Conservation (phyloP, 164 flowering plant species). For the Magnolia kwangsiensis region DNA sequence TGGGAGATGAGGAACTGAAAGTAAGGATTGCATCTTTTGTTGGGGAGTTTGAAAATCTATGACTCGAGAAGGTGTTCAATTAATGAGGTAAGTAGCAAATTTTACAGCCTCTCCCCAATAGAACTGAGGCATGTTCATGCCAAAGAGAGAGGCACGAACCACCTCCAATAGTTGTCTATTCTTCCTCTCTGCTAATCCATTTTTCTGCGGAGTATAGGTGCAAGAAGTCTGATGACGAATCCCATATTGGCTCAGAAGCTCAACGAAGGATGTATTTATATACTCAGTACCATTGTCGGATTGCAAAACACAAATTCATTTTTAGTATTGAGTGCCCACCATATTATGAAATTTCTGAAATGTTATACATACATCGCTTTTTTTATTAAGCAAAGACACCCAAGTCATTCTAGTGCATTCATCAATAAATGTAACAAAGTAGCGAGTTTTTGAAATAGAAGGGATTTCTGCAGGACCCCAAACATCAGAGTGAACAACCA, state of each 20-base stretch:
- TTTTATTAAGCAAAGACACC: no score
- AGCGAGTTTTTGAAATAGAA: no score
- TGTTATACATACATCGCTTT: no score
- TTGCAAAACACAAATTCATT: not conserved
- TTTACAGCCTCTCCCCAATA: not conserved
- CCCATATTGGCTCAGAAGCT: not conserved
- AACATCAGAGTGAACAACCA: no score
- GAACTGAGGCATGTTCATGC: not conserved
- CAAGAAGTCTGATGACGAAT: not conserved
- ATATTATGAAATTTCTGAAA: not conserved
- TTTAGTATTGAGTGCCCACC: not conserved
- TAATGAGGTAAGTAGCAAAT: not conserved
- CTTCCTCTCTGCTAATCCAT: not conserved
- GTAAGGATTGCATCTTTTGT: no score
- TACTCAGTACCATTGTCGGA: not conserved
- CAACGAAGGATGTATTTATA: not conserved
- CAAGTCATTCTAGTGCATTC: no score
- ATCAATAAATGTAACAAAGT: no score
- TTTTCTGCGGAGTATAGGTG: not conserved
- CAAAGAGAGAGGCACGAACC: not conserved
- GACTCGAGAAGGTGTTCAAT: no score
- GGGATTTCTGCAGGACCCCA: no score
- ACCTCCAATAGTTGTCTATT: not conserved
- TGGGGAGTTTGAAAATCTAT: no score
- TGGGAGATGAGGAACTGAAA: no score